Base-by-base conservation (phyloP, 176 grass and related monocot species). In the Aegilops bicornis region DNA sequence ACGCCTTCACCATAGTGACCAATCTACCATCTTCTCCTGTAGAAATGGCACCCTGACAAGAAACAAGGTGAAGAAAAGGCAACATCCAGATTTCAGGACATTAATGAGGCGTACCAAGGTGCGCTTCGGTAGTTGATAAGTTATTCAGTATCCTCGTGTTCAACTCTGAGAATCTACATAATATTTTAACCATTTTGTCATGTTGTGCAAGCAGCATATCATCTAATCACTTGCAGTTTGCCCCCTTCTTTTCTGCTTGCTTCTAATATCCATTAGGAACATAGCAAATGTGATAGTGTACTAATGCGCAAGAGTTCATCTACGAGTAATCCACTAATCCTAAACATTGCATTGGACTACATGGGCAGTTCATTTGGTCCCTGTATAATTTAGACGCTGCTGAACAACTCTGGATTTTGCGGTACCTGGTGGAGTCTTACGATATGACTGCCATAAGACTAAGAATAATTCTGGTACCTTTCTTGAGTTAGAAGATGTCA, bases 41-140 rank as follows among this genome's bases (percentile, higher is more conserved):
- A 99, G 97, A 94, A 96, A 94, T 99, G 97, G 97, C 97, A 99
- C 87, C 97, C 97, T 80, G 97, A 99, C 89, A 99, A 99, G 89
- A 99, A 96, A 81, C 91, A 93, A 39, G 77, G 77, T 7, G 94
- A 96, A 88, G 90, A 96, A 70, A 83, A 56, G 91, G 83, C 97
- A 78, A 99, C 94, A 14, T 99, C 92, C 36, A 96, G 69, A 93
- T 99, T 99, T 85, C 97, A 99, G 90, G 97, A 99, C 31, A 96
- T 96, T 74, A 99, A 91, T 29, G 97, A 99, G 86, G 97, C 97
- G 75, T 99, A 99, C 82, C 90, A 96, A 86, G 94, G 97, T 93
- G 77, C 80, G 80, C 36, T 84, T 80, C 67, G 36, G 68, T 81
- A 24, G 4, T 71, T 77, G 77, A 16, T 62, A 54, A 27, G 8